phyloP scores from a whole-genome alignment of 2,329 filamentous ascomycete genomes.

The Bipolaris oryzae region DNA sequence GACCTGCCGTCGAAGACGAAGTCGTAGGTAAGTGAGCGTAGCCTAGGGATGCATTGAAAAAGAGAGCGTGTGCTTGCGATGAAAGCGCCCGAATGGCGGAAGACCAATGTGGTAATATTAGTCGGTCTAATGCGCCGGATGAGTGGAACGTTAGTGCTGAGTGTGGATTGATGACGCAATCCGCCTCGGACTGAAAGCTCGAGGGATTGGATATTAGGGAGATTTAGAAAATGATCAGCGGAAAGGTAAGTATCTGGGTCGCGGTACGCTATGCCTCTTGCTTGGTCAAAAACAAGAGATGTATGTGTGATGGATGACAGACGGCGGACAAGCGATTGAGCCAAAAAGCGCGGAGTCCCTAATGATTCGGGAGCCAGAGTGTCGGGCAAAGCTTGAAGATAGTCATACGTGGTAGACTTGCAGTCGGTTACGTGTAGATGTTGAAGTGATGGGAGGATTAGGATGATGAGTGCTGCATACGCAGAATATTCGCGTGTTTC shows the following conservation, averaged over 20 bases:
- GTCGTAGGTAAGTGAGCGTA: constrained; percentile 34
- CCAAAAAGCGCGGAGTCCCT: constrained; percentile 16
- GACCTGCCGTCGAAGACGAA: constrained; percentile 26
- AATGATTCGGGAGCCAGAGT: constrained; percentile 16
- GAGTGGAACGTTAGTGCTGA: not conserved
- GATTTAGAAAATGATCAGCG: constrained; percentile 22
- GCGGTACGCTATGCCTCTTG: constrained; percentile 20
- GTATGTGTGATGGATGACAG: constrained; percentile 26
- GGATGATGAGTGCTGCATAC: constrained; percentile 30
- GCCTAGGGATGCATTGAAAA: constrained; percentile 23
- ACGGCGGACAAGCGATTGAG: constrained; percentile 15
- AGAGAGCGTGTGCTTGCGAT: constrained; percentile 10
- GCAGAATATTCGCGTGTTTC: constrained; percentile 33
- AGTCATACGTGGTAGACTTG: constrained; percentile 25
- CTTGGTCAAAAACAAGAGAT: constrained; percentile 28
- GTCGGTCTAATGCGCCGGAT: constrained; percentile 9
- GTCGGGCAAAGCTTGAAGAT: constrained; percentile 22
- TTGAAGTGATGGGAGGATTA: constrained; percentile 28
- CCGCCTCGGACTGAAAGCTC: constrained; percentile 21
- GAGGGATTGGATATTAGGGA: constrained; percentile 21
- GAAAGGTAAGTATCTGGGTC: not conserved
- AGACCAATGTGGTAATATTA: constrained; percentile 28
- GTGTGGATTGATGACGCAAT: not conserved
- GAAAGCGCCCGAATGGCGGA: constrained; percentile 24
- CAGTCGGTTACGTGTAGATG: constrained; percentile 27